phyloP scores from a whole-genome alignment of 768 basidiomycete species.

The Mrakia hoshinonis region DNA sequence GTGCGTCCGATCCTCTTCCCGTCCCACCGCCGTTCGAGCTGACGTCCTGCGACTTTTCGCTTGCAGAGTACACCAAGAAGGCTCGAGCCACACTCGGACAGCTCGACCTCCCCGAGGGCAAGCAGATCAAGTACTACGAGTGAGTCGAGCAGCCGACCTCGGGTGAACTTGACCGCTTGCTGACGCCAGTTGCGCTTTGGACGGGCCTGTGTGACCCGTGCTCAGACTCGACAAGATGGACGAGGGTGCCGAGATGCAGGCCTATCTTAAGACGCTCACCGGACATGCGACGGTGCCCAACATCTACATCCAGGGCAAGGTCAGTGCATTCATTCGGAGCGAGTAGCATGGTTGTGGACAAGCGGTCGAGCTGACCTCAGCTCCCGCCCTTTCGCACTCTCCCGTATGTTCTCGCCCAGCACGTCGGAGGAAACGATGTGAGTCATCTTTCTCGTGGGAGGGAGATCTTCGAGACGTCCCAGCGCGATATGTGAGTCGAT shows the following conservation, averaged over 20 bases:
- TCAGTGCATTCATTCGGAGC: not conserved
- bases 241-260: conserved; percentile 58
- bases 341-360: not conserved
- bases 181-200: too few relatives aligned
- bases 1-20: conserved; percentile 35
- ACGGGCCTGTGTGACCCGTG: not conserved
- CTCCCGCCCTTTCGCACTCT: not conserved
- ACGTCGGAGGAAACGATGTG: conserved; percentile 4
- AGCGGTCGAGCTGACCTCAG: not conserved
- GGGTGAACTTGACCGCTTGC: not conserved
- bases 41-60: not conserved
- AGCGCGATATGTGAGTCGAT: not conserved
- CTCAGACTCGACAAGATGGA: conserved; percentile 36
- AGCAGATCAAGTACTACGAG: conserved; percentile 33
- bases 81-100: conserved; percentile 48
- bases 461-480: not conserved
- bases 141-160: conserved; percentile 7
- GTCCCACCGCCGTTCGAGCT: conserved; percentile 36
- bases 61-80: conserved; percentile 42
- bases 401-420: not conserved
- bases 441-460: too few relatives aligned
- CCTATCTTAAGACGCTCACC: conserved; percentile 56
- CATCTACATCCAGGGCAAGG: conserved; percentile 50
- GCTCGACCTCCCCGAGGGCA: conserved; percentile 30
- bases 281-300: conserved; percentile 65